Evolutionary conservation across 257 asterid genomes (phyloP).

Genomic region (Cruciata laevipes): DNA sequence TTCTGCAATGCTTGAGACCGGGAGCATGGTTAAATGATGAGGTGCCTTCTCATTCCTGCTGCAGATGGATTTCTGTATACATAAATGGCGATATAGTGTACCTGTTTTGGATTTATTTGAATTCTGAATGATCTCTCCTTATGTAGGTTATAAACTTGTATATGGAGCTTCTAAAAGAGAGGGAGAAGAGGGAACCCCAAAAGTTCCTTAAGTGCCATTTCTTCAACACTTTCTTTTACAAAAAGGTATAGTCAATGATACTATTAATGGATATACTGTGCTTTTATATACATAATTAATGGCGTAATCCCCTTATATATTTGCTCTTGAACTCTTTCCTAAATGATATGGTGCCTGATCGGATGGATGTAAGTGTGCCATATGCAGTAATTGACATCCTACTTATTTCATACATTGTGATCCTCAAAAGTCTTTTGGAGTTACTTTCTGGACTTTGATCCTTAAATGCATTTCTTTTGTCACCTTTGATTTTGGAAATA

Average conservation of each 20-base stretch:
- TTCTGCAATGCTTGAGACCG: constrained; percentile 64
- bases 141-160: constrained; percentile 84
- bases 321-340: neutral
- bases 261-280: neutral
- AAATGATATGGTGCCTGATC: neutral
- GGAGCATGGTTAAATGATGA: constrained; percentile 91
- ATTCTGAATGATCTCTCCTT: constrained; percentile 16
- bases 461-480: neutral
- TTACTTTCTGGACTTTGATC: neutral
- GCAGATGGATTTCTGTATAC: neutral
- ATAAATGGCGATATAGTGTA: neutral
- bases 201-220: constrained; percentile 89
- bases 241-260: constrained; percentile 48
- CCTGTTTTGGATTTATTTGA: no score
- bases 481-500: neutral
- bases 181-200: constrained; percentile 73
- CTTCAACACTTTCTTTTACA: constrained; percentile 79
- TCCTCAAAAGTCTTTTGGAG: neutral
- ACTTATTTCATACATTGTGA: constrained; percentile 1
- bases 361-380: neutral
- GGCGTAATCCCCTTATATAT: neutral
- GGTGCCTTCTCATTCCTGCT: constrained; percentile 32
- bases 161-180: constrained; percentile 79
- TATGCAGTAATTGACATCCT: neutral
- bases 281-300: neutral